phyloP scores from a whole-genome alignment of 2,329 filamentous ascomycete species.

The Fusarium goolgardi region DNA sequence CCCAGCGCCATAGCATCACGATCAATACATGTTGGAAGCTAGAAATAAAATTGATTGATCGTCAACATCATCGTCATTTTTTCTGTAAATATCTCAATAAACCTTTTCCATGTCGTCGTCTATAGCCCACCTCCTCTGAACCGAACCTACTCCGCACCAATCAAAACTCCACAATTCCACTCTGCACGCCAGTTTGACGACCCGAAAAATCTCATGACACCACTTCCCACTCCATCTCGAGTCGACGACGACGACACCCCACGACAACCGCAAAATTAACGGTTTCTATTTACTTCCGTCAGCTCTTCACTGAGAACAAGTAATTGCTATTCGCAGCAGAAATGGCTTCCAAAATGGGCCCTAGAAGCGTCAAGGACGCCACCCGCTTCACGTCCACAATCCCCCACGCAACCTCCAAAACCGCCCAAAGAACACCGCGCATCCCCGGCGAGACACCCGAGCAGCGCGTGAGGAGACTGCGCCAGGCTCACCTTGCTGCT shows the following conservation, averaged over 20 bases:
- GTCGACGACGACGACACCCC: conserved; percentile 25
- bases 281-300: neutral
- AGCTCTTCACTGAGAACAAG: neutral
- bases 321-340: conserved; percentile 31
- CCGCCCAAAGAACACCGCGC: conserved; percentile 50
- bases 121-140: conserved; percentile 42
- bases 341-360: conserved; percentile 60
- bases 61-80: conserved; percentile 13
- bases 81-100: neutral
- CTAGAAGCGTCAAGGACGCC: conserved; percentile 80
- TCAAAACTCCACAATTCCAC: conserved; percentile 49
- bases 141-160: conserved; percentile 55
- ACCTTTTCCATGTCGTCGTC: neutral
- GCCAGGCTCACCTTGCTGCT: conserved; percentile 75
- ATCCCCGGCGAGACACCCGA: conserved; percentile 70
- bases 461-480: conserved; percentile 75
- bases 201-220: conserved; percentile 55
- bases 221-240: conserved; percentile 46
- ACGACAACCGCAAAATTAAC: conserved; percentile 19
- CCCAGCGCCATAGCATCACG: neutral
- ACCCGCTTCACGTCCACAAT: conserved; percentile 73
- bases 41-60: neutral
- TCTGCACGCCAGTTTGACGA: conserved; percentile 25
- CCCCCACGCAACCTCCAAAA: conserved; percentile 74
- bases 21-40: neutral